Conservation (phyloP, 2,329 filamentous ascomycete genomes). For the Hypomyces perniciosus region DNA sequence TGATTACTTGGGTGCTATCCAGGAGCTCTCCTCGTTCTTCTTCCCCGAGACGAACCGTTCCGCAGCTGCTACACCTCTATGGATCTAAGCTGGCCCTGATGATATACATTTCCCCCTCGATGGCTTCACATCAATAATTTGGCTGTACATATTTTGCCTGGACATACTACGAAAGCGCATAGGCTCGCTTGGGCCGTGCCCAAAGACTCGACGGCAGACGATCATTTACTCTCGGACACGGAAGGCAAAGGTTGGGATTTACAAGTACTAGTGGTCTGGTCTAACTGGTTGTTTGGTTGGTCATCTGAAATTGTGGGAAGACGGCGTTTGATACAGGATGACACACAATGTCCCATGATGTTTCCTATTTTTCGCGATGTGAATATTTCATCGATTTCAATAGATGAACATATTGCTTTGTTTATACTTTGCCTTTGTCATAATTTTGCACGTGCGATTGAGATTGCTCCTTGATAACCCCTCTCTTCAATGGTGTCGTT, state of each 20-base stretch:
- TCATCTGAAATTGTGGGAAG: neutral
- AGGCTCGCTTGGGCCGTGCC: neutral
- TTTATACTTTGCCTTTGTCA: no score
- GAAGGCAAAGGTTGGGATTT: neutral
- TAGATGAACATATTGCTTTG: constrained; percentile 9
- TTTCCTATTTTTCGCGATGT: constrained; percentile 19
- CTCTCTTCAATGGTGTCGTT: no score
- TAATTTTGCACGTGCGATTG: no score
- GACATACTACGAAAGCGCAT: constrained; percentile 21
- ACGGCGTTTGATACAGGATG: constrained; percentile 12
- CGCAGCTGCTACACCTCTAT: constrained; percentile 33
- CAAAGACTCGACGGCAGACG: neutral
- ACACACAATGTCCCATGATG: neutral
- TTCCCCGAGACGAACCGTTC: constrained; percentile 39
- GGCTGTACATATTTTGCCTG: constrained; percentile 28
- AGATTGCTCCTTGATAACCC: no score
- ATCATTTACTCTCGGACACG: neutral
- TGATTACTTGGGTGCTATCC: constrained; percentile 79
- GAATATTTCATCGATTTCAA: constrained; percentile 16
- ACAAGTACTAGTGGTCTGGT: neutral
- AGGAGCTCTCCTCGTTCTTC: constrained; percentile 58
- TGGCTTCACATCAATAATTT: constrained; percentile 14
- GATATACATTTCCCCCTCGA: neutral
- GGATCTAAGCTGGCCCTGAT: constrained; percentile 38
- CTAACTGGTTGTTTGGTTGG: constrained; percentile 1